Conservation (phyloP, 805 yeast species). For the Kregervanrija delftensis region DNA sequence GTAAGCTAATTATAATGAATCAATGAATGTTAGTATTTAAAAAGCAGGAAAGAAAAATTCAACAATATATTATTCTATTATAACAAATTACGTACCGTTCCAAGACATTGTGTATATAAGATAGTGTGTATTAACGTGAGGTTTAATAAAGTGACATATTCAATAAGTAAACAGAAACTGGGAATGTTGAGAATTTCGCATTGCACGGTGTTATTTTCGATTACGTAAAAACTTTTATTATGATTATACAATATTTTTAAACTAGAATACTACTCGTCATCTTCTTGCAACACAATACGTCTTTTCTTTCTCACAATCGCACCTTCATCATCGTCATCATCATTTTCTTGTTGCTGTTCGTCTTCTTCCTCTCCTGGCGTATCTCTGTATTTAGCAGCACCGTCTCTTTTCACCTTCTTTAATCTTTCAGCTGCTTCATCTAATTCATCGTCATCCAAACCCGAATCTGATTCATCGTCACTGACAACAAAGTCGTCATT, state of each 20-base stretch:
- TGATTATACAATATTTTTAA: too few relatives aligned
- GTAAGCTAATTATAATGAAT: constrained; percentile 52
- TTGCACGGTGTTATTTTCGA: too few relatives aligned
- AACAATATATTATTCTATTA: neutral
- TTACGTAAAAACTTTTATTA: too few relatives aligned
- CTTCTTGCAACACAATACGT: constrained; percentile 40
- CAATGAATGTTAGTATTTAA: neutral
- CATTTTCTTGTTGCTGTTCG: constrained; percentile 41
- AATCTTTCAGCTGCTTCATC: constrained; percentile 55
- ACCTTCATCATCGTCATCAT: constrained; percentile 50
- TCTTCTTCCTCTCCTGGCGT: constrained; percentile 44
- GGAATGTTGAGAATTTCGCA: neutral
- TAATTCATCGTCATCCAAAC: constrained; percentile 30
- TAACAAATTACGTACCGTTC: constrained; percentile 25
- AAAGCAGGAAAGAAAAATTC: neutral
- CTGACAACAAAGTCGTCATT: constrained; percentile 27
- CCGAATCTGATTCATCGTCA: constrained; percentile 27
- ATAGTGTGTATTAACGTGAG: neutral
- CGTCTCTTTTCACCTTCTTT: constrained; percentile 46
- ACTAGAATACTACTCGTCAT: constrained; percentile 36
- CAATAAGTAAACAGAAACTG: neutral
- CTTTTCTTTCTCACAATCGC: constrained; percentile 36
- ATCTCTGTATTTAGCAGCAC: constrained; percentile 44
- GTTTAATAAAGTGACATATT: neutral
- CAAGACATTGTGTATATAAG: constrained; percentile 23